Conservation (phyloP, 192 early-diverging fungal species). For the Linnemannia elongata region DNA sequence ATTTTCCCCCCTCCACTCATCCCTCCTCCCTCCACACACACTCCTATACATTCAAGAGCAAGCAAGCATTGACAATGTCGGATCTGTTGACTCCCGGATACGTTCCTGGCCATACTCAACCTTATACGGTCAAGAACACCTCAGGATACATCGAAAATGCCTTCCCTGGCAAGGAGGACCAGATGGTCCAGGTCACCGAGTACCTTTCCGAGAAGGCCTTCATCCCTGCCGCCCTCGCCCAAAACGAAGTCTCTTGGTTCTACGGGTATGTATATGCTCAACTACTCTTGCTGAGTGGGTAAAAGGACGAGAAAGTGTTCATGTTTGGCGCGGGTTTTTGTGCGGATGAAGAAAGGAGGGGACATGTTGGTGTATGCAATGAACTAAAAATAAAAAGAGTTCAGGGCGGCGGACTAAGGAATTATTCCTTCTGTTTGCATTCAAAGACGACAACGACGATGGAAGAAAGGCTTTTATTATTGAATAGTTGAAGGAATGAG, state of each 20-base stretch:
- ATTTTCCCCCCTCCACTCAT: neutral
- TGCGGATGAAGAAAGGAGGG: neutral
- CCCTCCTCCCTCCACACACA: neutral
- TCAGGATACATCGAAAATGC: constrained; percentile 85
- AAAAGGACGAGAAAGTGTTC: neutral
- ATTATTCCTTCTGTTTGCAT: neutral
- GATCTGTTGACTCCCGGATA: constrained; percentile 24
- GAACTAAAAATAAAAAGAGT: neutral
- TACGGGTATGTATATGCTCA: constrained; percentile 76
- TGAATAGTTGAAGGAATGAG: neutral
- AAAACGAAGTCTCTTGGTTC: constrained; percentile 95
- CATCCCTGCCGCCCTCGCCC: constrained; percentile 90
- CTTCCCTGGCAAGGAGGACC: constrained; percentile 93
- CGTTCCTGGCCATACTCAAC: constrained; percentile 30
- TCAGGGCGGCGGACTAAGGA: neutral
- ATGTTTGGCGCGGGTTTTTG: neutral
- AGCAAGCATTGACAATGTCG: constrained; percentile 16
- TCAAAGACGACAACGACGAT: neutral
- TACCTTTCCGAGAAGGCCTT: constrained; percentile 90
- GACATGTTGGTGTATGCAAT: neutral
- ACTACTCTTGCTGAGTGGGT: neutral
- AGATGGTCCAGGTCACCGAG: constrained; percentile 87
- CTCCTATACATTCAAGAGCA: neutral
- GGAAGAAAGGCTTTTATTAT: neutral
- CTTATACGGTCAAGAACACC: constrained; percentile 58